phyloP scores from a whole-genome alignment of 225 moss, liverwort and hornwort species.

The Thuidium tamariscinum region DNA sequence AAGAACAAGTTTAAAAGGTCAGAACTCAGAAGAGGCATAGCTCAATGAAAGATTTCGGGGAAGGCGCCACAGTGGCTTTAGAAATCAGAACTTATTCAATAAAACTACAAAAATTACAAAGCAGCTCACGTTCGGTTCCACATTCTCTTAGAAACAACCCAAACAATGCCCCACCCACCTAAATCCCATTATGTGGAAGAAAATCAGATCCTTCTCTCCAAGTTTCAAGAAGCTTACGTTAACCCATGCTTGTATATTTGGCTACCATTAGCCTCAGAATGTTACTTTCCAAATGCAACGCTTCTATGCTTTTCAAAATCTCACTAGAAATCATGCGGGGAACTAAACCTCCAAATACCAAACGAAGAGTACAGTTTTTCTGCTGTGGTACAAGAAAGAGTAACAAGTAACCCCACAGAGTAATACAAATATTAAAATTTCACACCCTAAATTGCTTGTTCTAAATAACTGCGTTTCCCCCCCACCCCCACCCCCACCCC shows the following conservation, averaged over 20 bases:
- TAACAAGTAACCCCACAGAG: neutral
- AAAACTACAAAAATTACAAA: neutral
- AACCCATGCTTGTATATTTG: neutral
- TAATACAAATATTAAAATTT: neutral
- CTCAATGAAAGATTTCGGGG: neutral
- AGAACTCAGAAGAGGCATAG: neutral
- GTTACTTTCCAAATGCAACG: neutral
- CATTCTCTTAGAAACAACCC: neutral
- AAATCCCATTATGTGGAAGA: neutral
- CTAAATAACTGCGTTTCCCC: neutral
- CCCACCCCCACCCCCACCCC: too few species aligned
- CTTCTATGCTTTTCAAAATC: too few species aligned
- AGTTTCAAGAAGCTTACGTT: neutral
- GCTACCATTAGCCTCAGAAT: neutral
- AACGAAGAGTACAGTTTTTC: neutral
- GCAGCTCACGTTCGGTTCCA: neutral
- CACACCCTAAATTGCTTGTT: neutral
- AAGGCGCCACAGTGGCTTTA: neutral
- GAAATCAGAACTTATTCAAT: neutral
- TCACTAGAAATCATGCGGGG: neutral
- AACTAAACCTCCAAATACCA: neutral
- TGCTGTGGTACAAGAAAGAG: neutral
- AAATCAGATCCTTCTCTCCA: neutral
- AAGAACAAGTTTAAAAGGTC: neutral
- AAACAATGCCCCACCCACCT: neutral